A percentile compares a stretch with the other conserved stretches of the same genome.
Evolutionary conservation across 2,329 filamentous ascomycete genomes (phyloP).

Genomic region (Penicillium corylophilum): DNA sequence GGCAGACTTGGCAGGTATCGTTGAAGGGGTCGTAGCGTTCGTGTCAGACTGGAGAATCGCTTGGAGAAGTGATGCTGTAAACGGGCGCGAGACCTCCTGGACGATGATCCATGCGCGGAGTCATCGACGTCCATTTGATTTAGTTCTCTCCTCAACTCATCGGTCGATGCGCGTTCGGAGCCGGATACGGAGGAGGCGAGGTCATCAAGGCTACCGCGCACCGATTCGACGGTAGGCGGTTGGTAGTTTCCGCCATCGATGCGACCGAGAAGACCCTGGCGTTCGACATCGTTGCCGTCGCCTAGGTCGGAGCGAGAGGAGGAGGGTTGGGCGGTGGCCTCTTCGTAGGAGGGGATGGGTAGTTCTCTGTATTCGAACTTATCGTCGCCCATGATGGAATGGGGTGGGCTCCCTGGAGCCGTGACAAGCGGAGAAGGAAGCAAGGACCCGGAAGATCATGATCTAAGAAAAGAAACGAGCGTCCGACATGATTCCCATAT

Average conservation of each 20-base stretch:
- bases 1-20: conserved; percentile 47
- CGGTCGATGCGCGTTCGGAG: conserved; percentile 55
- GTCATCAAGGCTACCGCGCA: conserved; percentile 61
- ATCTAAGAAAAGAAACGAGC: conserved; percentile 34
- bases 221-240: conserved; percentile 79
- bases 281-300: conserved; percentile 46
- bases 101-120: conserved; percentile 42
- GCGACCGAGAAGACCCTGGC: conserved; percentile 40
- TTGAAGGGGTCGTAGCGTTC: conserved; percentile 54
- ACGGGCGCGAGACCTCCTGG: conserved; percentile 34
- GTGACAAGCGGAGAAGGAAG: conserved; percentile 29
- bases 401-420: conserved; percentile 34
- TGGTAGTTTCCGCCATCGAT: conserved; percentile 58
- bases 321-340: conserved; percentile 52
- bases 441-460: conserved; percentile 39
- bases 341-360: conserved; percentile 81
- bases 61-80: conserved; percentile 56
- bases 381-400: conserved; percentile 49
- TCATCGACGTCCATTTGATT: conserved; percentile 87
- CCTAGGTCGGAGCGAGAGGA: conserved; percentile 29
- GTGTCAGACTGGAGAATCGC: conserved; percentile 55
- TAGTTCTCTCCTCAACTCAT: conserved; percentile 74
- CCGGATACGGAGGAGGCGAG: conserved; percentile 55
- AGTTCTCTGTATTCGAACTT: conserved; percentile 61
- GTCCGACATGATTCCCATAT: conserved; percentile 29